Evolutionary conservation across 2,329 filamentous ascomycete genomes (phyloP).

Genomic region (Phialophora verrucosa): DNA sequence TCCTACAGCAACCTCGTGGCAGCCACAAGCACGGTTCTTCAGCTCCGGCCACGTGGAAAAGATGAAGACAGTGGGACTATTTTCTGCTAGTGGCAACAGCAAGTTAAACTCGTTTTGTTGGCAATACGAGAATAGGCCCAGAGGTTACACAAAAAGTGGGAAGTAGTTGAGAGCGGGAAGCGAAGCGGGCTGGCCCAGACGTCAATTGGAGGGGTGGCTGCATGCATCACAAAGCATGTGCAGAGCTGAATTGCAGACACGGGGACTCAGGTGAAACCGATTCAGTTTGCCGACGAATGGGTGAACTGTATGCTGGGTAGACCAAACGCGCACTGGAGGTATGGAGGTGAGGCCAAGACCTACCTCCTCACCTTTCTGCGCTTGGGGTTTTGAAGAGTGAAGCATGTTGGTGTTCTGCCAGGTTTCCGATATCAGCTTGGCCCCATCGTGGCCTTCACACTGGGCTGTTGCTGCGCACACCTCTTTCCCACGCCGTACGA

Average conservation of each 20-base stretch:
- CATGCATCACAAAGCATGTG: constrained; percentile 2
- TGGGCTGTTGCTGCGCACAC: neutral
- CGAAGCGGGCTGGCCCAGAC: neutral
- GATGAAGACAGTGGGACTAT: neutral
- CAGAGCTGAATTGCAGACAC: neutral
- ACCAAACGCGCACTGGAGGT: neutral
- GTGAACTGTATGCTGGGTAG: too few species aligned
- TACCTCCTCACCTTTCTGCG: neutral
- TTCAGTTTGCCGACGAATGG: neutral
- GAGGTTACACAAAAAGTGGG: neutral
- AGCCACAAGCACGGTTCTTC: constrained; percentile 10
- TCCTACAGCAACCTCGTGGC: constrained; percentile 18
- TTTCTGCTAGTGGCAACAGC: neutral
- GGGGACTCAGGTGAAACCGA: neutral
- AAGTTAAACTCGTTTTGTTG: neutral
- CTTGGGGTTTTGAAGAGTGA: neutral
- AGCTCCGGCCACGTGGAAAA: constrained; percentile 18
- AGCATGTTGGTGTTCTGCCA: neutral
- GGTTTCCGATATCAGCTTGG: neutral
- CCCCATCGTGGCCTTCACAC: too few species aligned
- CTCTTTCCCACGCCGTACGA: neutral
- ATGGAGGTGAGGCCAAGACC: neutral
- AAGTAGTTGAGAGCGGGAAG: neutral
- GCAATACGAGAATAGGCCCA: neutral
- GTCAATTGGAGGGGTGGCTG: neutral